Percentiles rank a stretch among this genome's conserved stretches.
Conservation (phyloP, 345 rosid genomes). For the Eucalyptus pauciflora region DNA sequence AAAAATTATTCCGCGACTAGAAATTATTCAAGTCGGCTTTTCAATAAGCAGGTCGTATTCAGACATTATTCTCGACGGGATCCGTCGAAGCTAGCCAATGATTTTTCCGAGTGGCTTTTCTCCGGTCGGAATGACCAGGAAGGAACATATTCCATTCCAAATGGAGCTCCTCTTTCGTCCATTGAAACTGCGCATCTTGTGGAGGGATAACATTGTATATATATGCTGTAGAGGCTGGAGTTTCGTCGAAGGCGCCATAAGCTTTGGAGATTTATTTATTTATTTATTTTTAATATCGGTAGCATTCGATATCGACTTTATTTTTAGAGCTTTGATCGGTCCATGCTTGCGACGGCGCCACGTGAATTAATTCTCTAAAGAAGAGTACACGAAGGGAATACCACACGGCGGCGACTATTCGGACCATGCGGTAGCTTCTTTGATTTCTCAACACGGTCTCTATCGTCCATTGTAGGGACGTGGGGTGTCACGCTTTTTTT, state of each 20-base stretch:
- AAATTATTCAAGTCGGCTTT: not conserved
- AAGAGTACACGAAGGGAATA: not conserved
- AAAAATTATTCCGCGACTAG: not conserved
- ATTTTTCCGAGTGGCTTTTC: not conserved
- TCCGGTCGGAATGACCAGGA: not conserved
- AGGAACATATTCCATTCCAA: not conserved
- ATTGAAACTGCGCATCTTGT: not conserved
- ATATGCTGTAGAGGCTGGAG: not conserved
- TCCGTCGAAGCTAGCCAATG: not conserved
- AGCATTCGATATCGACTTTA: not conserved
- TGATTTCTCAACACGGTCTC: no score
- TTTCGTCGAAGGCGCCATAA: not conserved
- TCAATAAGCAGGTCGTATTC: not conserved
- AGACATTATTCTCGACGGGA: not conserved
- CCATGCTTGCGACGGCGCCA: not conserved
- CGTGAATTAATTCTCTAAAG: not conserved
- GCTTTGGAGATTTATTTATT: not conserved
- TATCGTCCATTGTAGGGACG: not conserved
- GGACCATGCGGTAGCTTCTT: not conserved
- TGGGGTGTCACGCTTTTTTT: not conserved
- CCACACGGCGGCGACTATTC: not conserved
- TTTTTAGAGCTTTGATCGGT: not conserved
- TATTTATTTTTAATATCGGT: not conserved
- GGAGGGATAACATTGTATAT: not conserved
- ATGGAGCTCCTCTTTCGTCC: not conserved